Evolutionary conservation across 176 grass and related monocot species (phyloP), one percentile per base, ranked within the genome.

Genomic region (Musa beccarii): DNA sequence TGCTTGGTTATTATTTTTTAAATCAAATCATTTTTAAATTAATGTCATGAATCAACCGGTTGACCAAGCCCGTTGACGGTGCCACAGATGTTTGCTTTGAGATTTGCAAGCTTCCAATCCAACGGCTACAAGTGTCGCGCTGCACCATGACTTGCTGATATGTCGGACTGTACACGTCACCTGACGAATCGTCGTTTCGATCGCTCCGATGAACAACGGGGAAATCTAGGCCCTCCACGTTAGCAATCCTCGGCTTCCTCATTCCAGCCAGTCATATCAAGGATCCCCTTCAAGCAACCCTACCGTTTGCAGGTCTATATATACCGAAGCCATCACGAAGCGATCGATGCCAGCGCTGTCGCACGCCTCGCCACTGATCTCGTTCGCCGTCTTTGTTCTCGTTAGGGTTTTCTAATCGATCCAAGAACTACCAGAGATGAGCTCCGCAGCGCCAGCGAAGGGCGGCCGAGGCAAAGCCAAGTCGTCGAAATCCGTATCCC

Each of bases 401-500:
- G 11, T 0, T 74, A 74, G 72, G 53, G 53, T 57, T 73, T 74
- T 28, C 13, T 15, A 5, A 8, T 17, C 49, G 19, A 52, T 66
- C 49, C 19, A 2, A 64, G 34, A 43, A 43, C 53, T 12, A 67
- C 2, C 43, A 28, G 25, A 50, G 10, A 79, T 79, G 78, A 79
- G 78, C 25, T 79, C 78, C 13, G 52, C 24, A 19, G 29, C 52
- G 3, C 49, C 75, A 20, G 54, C 66, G 25, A 79, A 79, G 78
- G 78, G 78, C 7, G 78, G 78, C 53, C 51, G 67, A 19, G 78
- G 78, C 14, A 79, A 79, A 67, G 53, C 78, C 19, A 79, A 79
- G 67, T 55, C 66, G 10, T 50, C 78, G 22, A 79, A 79, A 54
- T 69, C 78, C 17, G 66, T 79, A 19, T 79, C 78, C 17, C 67